Evolutionary conservation across 352 stramenopile genomes (phyloP), one percentile per base, ranked within the genome.

Genomic region (Phytophthora lateralis): DNA sequence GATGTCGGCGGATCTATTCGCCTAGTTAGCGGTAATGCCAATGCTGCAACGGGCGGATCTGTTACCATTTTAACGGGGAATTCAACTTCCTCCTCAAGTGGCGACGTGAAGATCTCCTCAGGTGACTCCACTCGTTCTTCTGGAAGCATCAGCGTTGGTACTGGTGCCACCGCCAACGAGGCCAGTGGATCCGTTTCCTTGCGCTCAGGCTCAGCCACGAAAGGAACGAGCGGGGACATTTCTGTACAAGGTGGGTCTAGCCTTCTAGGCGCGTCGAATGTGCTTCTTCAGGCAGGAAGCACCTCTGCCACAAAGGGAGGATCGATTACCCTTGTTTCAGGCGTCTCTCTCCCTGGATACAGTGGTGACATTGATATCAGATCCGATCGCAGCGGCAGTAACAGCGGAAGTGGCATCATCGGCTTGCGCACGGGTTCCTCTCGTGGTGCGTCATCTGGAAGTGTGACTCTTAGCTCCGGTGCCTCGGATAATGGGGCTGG

Each of bases 391-490:
- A 81, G 84, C 30, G 80, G 78, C 21, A 67, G 63, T 51, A 73
- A 68, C 18, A 73, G 63, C 37, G 80, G 80, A 18, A 93, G 85
- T 60, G 85, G 83, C 17, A 58, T 34, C 12, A 69, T 86, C 18
- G 85, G 24, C 27, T 26, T 90, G 41, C 87, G 64, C 35, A 85
- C 73, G 35, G 88, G 69, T 46, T 49, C 62, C 43, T 63, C 84
- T 43, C 74, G 66, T 29, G 56, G 58, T 18, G 80, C 71, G 0
- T 70, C 80, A 9, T 94, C 86, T 54, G 90, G 90, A 35, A 55
- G 63, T 4, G 70, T 97, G 29, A 80, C 73, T 32, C 50, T 97
- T 7, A 88, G 66, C 18, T 93, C 88, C n/a, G 90, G 88, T 12
- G 29, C 49, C 14, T 80, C 86, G 8, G 67, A 71, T 24, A 49